Evolutionary conservation across 202 grass and related monocot genomes (phyloP).

Genomic region (Schoenoplectus triqueter): DNA sequence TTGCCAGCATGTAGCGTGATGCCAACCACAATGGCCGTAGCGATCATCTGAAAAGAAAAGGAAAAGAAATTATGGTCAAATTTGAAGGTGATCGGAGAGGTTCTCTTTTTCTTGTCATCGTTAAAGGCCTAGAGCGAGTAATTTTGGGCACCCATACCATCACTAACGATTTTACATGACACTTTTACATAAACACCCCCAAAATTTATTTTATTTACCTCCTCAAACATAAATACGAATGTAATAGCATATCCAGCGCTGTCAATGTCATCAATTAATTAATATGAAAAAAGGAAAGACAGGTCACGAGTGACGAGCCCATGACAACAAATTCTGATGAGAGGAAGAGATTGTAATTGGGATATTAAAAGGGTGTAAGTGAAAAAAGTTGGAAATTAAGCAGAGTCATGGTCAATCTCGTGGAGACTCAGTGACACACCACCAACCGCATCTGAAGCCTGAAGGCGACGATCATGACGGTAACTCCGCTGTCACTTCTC

Average conservation of each 20-base stretch:
- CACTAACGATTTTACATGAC: neutral
- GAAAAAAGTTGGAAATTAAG: neutral
- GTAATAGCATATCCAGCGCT: too few species aligned
- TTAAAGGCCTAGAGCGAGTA: neutral
- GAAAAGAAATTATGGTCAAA: neutral
- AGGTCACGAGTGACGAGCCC: too few species aligned
- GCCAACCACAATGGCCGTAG: conserved; percentile 88
- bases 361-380: neutral
- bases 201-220: too few species aligned
- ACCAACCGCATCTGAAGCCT: conserved; percentile 3
- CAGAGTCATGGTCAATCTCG: neutral
- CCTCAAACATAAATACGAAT: too few species aligned
- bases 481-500: neutral
- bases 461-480: conserved; percentile 26
- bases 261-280: too few species aligned
- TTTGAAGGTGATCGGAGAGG: neutral
- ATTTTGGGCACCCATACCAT: neutral
- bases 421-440: conserved; percentile 4
- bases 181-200: conserved; percentile 6
- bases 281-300: too few species aligned
- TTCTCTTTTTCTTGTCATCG: neutral
- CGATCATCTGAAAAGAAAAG: conserved; percentile 70
- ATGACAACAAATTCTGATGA: too few species aligned
- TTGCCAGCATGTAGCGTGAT: conserved; percentile 96
- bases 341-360: neutral